Evolutionary conservation across 768 basidiomycete genomes (phyloP), one percentile per base, ranked within the genome.

Genomic region (Psilocybe tampanensis): DNA sequence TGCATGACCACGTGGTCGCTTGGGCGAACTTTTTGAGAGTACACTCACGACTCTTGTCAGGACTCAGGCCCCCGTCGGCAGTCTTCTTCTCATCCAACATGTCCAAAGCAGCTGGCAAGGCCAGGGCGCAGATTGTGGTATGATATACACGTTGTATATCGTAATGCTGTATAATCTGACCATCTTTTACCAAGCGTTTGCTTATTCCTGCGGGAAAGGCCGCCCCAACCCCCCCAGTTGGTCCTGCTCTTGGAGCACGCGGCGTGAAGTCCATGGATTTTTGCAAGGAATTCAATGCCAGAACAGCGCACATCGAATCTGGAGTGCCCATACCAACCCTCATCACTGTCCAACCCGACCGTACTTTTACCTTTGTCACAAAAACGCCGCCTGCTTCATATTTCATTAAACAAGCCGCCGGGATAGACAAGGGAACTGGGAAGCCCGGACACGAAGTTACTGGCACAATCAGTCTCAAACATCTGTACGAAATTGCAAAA

Each of bases 251-350:
- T 52, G 97, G 97, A 77, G 96, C 97, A 61, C 87, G 94, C 68
- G 97, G 97, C 65, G 95, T 99, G 64, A 98, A 97, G 76, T 94
- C 95, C 23, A 98, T 98, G 91, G 97, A 99, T 76, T 99, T 99
- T 70, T 97, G 95, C 81, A 99, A 98, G 73, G 95, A 98, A 72
- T 99, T 98, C 78, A 99, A 99, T 69, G 95, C 96, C n/a, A 88
- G 89, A 61, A 98, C 96, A 18, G 89, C 92, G 29, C 89, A 93
- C 70, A 82, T 96, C 34, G 83, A 86, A 60, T 86, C 89, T 17
- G 93, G 93, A 33, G 84, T 90, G 9, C 96, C 97, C 7, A 84
- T 85, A 36, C 96, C 97, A 9, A 97, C 95, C n/a, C 75, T 89
- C 59, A 95, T 99, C 68, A 92, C 86, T 54, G 89, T 99, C 57